A percentile compares a stretch with the other conserved stretches of the same genome.
These are phyloP conservation scores for Tetradesmus obliquus DNA, from an alignment of 139 green algal genomes.

Conservation along the genomic window DNA sequence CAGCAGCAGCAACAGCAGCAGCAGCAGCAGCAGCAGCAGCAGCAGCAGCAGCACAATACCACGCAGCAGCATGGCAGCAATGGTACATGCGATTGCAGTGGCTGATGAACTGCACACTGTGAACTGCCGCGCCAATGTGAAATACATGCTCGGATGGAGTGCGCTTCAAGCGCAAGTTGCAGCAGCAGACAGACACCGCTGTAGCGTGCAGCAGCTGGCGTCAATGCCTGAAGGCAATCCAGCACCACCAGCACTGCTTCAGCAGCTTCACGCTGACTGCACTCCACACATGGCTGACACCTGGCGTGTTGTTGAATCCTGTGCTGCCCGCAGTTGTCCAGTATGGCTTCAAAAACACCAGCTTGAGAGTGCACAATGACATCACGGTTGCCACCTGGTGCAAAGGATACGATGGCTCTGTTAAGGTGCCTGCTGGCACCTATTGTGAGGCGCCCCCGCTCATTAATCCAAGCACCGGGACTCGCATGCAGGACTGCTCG, in stretches of 20 bases:
- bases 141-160: no score
- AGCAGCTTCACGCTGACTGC: background rate
- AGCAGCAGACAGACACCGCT: background rate
- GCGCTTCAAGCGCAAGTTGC: no score
- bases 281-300: no score
- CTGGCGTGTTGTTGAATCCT: background rate
- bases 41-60: no score
- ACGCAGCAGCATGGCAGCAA: no score
- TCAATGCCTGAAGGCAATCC: no score
- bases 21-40: no score
- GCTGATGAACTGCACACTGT: no score
- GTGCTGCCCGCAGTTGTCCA: background rate
- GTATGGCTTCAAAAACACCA: constrained; percentile 17
- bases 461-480: background rate
- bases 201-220: background rate
- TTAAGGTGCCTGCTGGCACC: background rate
- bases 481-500: background rate
- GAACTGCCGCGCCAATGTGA: no score
- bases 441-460: background rate
- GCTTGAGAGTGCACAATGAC: background rate
- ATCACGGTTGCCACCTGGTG: background rate
- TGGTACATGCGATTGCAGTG: no score
- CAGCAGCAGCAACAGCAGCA: no score
- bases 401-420: background rate
- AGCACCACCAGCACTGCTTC: background rate